phyloP scores from a whole-genome alignment of 257 asterid species.

The Solanum lycopersicoides region DNA sequence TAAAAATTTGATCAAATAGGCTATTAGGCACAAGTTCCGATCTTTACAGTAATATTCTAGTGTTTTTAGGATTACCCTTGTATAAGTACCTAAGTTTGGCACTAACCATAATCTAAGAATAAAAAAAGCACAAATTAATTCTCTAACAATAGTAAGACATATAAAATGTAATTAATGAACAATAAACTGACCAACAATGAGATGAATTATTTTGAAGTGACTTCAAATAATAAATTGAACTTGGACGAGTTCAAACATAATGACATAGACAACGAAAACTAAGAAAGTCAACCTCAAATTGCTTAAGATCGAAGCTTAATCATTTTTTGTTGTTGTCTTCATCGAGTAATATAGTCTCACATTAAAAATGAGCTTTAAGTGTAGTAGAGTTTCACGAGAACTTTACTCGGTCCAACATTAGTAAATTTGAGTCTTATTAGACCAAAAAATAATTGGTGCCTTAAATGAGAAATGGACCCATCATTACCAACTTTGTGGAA shows the following conservation, averaged over 20 bases:
- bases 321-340: not conserved
- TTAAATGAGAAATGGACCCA: not conserved
- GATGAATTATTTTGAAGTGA: not conserved
- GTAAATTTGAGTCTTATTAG: not conserved
- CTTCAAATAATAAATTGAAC: not conserved
- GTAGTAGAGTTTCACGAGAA: not conserved
- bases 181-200: not conserved
- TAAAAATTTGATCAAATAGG: not conserved
- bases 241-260: not conserved
- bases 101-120: not conserved
- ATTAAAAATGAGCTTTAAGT: not conserved
- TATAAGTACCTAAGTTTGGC: not conserved
- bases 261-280: not conserved
- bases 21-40: not conserved
- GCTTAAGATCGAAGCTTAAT: not conserved
- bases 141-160: not conserved
- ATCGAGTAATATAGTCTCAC: not conserved
- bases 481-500: not conserved
- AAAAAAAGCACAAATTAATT: not conserved
- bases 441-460: not conserved
- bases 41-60: not conserved
- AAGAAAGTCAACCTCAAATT: not conserved
- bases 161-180: not conserved
- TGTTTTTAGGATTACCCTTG: not conserved
- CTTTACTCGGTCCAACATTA: not conserved